phyloP scores from a whole-genome alignment of 2,329 filamentous ascomycete genomes.

The Lecanoromycetidae sp. region DNA sequence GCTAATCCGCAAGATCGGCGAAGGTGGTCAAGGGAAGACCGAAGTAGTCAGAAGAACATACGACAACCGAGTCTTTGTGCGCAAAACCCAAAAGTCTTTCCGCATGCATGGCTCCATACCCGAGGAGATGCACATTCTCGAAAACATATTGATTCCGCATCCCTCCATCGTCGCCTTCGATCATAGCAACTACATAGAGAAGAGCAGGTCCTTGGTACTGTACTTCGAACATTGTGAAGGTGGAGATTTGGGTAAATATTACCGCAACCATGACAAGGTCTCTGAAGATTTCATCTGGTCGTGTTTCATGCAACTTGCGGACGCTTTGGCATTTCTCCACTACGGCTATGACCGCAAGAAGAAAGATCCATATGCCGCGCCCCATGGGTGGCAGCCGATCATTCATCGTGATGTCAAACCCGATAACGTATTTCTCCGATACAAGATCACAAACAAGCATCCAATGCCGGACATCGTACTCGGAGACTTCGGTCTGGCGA shows the following conservation, averaged over 20 bases:
- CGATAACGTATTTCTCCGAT: constrained; percentile 10
- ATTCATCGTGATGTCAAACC: constrained; percentile 21
- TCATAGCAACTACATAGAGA: not conserved
- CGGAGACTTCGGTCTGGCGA: constrained; percentile 18
- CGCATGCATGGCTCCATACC: not conserved
- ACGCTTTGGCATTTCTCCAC: constrained; percentile 18
- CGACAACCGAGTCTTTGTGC: not conserved
- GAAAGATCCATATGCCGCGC: too few species aligned
- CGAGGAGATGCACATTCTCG: not conserved
- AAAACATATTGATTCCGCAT: not conserved
- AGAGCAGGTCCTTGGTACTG: not conserved
- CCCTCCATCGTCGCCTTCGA: not conserved
- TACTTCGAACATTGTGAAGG: not conserved
- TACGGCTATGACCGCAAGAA: too few species aligned
- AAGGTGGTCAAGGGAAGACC: not conserved
- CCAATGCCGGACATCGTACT: constrained; percentile 14
- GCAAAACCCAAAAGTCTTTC: not conserved
- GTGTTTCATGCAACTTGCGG: constrained; percentile 11
- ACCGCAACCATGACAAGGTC: not conserved
- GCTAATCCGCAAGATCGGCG: not conserved
- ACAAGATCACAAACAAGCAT: not conserved
- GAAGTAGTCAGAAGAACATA: not conserved
- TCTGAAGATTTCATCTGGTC: constrained; percentile 18
- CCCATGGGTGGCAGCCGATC: constrained; percentile 13
- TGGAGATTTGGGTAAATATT: not conserved